These are phyloP conservation scores for Aspergillus luchuensis DNA, from an alignment of 2,329 filamentous ascomycete species.

Conservation along the genomic window DNA sequence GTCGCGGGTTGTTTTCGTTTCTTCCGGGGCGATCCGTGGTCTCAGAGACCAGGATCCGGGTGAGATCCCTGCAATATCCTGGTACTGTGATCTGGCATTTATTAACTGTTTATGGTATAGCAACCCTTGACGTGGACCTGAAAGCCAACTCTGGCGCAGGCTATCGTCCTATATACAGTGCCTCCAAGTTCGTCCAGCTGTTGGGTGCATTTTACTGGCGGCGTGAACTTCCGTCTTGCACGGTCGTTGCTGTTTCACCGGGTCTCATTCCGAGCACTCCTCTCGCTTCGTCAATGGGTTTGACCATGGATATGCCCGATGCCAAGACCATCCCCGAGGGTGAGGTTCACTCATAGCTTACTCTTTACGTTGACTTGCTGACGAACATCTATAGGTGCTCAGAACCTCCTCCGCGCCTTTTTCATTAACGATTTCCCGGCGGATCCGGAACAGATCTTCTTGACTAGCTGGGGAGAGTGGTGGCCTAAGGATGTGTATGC, in stretches of 20 bases:
- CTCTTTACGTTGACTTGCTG: neutral
- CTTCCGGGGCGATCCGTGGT: slow-evolving; percentile 27
- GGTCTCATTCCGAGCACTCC: slow-evolving; percentile 15
- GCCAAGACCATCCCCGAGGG: neutral
- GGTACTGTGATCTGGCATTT: too few species aligned
- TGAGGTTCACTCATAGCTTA: neutral
- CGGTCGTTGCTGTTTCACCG: slow-evolving; percentile 27
- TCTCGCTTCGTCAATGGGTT: neutral
- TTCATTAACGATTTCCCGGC: slow-evolving; percentile 20
- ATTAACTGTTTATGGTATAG: neutral
- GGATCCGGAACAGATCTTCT: slow-evolving; percentile 28
- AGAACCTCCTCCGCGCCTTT: slow-evolving; percentile 27
- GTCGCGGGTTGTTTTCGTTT: slow-evolving; percentile 28
- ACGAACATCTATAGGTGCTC: slow-evolving; percentile 20
- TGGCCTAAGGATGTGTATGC: slow-evolving; percentile 30
- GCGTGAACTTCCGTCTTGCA: slow-evolving; percentile 24
- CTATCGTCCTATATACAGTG: slow-evolving; percentile 24
- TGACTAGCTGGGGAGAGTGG: slow-evolving; percentile 35
- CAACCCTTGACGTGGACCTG: neutral
- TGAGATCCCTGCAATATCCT: slow-evolving; percentile 10
- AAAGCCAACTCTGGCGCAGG: slow-evolving; percentile 22
- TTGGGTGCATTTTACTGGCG: slow-evolving; percentile 30
- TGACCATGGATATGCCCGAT: neutral
- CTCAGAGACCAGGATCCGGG: slow-evolving; percentile 24
- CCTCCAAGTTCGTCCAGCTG: slow-evolving; percentile 28